Evolutionary conservation across 2,329 filamentous ascomycete species (phyloP).

Genomic region (Coniochaeta pulveracea): DNA sequence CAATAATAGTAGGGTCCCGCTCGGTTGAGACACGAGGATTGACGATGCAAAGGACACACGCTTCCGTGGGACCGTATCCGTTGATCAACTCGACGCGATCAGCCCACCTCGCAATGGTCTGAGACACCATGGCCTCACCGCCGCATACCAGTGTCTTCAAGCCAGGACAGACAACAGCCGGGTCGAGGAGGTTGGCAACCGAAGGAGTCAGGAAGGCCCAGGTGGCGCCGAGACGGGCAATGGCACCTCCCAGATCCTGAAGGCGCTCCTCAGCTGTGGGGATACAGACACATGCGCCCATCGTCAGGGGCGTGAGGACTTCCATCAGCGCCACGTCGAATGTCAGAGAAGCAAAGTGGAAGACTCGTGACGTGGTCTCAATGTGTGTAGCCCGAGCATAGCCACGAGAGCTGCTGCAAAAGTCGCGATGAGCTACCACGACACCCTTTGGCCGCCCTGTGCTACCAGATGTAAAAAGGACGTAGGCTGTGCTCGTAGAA

Average conservation of each 20-base stretch:
- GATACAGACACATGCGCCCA: slow-evolving; percentile 26
- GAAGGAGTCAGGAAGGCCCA: slow-evolving; percentile 13
- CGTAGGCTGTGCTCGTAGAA: slow-evolving; percentile 11
- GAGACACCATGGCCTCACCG: slow-evolving; percentile 15
- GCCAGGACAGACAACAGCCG: slow-evolving; percentile 11
- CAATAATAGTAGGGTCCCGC: slow-evolving; percentile 10
- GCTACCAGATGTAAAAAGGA: slow-evolving; percentile 40
- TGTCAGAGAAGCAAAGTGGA: slow-evolving; percentile 19
- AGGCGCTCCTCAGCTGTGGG: slow-evolving; percentile 23
- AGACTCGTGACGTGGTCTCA: slow-evolving; percentile 7
- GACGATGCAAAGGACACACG: slow-evolving; percentile 9
- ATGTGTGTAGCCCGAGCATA: slow-evolving; percentile 4
- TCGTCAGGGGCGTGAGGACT: slow-evolving; percentile 23
- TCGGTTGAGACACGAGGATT: slow-evolving; percentile 9
- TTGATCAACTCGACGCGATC: slow-evolving; percentile 10
- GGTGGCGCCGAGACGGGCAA: slow-evolving; percentile 9
- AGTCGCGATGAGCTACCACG: slow-evolving; percentile 16
- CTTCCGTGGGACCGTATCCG: slow-evolving; percentile 10
- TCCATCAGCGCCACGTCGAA: slow-evolving; percentile 26
- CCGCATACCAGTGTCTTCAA: slow-evolving; percentile 16
- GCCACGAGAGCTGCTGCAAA: slow-evolving; percentile 9
- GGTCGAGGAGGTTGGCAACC: slow-evolving; percentile 16
- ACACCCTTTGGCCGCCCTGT: slow-evolving; percentile 38
- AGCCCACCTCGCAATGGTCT: slow-evolving; percentile 14
- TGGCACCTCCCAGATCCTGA: slow-evolving; percentile 19